These are phyloP conservation scores for Hypocrella siamensis DNA, from an alignment of 2,329 filamentous ascomycete genomes.

Conservation along the genomic window DNA sequence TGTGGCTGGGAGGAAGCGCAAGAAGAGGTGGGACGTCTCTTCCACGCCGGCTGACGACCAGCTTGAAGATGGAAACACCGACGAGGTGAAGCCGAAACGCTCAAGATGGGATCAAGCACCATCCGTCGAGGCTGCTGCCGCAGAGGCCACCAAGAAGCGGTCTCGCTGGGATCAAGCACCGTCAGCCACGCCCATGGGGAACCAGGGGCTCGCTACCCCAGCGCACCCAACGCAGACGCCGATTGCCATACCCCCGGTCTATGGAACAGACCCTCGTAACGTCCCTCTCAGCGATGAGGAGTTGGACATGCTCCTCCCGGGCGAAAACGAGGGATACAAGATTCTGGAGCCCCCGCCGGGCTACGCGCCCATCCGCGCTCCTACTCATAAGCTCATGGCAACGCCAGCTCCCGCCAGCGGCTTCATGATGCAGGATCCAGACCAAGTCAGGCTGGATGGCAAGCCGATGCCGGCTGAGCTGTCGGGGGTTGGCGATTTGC, in stretches of 20 bases:
- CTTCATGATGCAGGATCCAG: conserved; percentile 96
- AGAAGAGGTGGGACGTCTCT: conserved; percentile 85
- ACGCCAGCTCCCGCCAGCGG: conserved; percentile 64
- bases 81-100: conserved; percentile 51
- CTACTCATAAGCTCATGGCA: conserved; percentile 58
- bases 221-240: conserved; percentile 52
- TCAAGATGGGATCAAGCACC: conserved; percentile 83
- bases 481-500: conserved; percentile 84
- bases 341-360: conserved; percentile 80
- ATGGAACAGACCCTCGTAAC: conserved; percentile 72
- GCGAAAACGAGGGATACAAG: conserved; percentile 82
- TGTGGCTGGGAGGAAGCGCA: conserved; percentile 58
- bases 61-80: conserved; percentile 27
- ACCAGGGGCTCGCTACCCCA: conserved; percentile 61
- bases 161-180: conserved; percentile 91
- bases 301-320: conserved; percentile 77
- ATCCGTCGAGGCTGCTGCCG: conserved; percentile 33
- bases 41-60: conserved; percentile 39
- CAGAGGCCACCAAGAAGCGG: conserved; percentile 53
- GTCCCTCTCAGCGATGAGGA: conserved; percentile 83
- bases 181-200: conserved; percentile 59
- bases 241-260: conserved; percentile 37
- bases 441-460: conserved; percentile 65
- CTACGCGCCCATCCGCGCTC: conserved; percentile 69
- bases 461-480: conserved; percentile 93